A percentile compares a stretch with the other conserved stretches of the same genome.
Evolutionary conservation across 2,329 filamentous ascomycete species (phyloP).

Genomic region (Aschersonia sp.): DNA sequence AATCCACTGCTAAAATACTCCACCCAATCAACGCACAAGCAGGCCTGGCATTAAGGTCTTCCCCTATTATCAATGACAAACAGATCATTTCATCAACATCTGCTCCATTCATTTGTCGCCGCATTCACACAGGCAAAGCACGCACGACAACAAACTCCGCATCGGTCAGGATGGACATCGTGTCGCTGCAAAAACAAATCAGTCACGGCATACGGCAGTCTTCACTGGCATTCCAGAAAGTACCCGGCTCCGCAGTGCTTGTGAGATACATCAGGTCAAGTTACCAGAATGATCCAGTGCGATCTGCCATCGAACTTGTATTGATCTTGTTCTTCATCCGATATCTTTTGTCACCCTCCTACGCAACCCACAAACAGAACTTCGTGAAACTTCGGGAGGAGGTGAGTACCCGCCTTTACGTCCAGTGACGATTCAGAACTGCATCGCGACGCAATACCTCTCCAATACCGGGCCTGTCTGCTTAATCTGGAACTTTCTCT

Average conservation of each 20-base stretch:
- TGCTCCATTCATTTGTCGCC: not conserved
- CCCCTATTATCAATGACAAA: too few species aligned
- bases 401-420: conserved; percentile 12
- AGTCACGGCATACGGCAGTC: conserved; percentile 36
- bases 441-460: too few species aligned
- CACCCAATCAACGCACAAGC: too few species aligned
- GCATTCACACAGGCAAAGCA: not conserved
- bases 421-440: too few species aligned
- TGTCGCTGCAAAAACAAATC: conserved; percentile 39
- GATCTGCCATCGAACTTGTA: conserved; percentile 84
- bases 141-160: not conserved
- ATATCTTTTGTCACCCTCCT: conserved; percentile 82
- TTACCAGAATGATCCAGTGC: conserved; percentile 92
- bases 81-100: too few species aligned
- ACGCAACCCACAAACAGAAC: conserved; percentile 80
- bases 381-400: conserved; percentile 83
- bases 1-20: too few species aligned
- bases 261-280: conserved; percentile 92
- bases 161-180: conserved; percentile 40
- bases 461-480: too few species aligned
- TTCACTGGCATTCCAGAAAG: conserved; percentile 62
- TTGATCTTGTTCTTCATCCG: conserved; percentile 90
- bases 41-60: too few species aligned
- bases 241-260: conserved; percentile 88
- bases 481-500: not conserved